Evolutionary conservation across 345 rosid genomes (phyloP).

Genomic region (Hirschfeldia incana): DNA sequence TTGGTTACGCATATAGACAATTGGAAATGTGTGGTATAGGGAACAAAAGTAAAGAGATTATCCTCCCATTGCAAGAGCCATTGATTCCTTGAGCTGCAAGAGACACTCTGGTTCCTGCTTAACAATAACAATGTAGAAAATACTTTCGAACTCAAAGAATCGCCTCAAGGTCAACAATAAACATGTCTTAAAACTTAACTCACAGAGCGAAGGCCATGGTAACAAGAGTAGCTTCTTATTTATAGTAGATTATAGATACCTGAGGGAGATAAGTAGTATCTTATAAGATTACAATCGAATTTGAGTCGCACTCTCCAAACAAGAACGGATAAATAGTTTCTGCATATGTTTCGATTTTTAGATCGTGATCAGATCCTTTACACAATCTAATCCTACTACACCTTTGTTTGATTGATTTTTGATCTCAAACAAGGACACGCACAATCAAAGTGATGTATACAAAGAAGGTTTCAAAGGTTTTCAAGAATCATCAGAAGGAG

Average conservation of each 20-base stretch:
- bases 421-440: neutral
- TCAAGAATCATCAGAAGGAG: conserved; percentile 29
- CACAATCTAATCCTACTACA: neutral
- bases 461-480: neutral
- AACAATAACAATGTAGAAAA: too few species aligned
- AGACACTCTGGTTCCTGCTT: neutral
- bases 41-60: neutral
- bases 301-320: neutral
- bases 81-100: neutral
- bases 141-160: too few species aligned
- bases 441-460: neutral
- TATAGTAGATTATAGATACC: too few species aligned
- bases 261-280: neutral
- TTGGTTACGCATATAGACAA: neutral
- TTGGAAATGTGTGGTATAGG: neutral
- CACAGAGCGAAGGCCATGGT: neutral
- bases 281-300: neutral
- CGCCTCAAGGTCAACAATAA: neutral
- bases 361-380: neutral
- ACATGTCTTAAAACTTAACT: neutral
- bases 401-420: neutral
- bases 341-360: neutral
- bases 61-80: neutral
- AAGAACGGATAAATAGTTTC: neutral
- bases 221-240: neutral